Evolutionary conservation across 306 rosid species (phyloP), one percentile per base, ranked within the genome.

Genomic region (Oxytropis ochrocephala): DNA sequence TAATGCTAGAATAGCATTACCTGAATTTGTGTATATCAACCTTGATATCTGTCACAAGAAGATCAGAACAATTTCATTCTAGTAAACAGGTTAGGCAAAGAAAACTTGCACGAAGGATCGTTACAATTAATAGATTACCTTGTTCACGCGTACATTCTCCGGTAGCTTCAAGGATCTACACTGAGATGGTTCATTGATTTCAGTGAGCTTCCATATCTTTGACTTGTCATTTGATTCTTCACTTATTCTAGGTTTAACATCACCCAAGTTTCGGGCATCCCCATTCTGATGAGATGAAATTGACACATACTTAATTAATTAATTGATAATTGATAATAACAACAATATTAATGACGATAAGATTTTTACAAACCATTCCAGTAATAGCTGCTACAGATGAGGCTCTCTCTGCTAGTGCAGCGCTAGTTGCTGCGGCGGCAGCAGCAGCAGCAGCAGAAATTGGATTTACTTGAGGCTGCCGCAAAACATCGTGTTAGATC

Each of bases 181-280:
- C 38, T 94, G 97, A 74, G 91, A 79, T 2, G 84, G 92, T 83
- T 94, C 98, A 14, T 58, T 91, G 79, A 94, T 87, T 81, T 94
- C 98, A 76, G 96, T 88, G 80, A 91, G 89, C 88, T 94, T 94
- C 98, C 96, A 91, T 79, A 94, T 94, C 82, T 94, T 94, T 69
- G 99, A 91, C 83, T 95, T 95, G 81, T 95, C 99, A 64, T 91
- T 95, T 57, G 91, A 83, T 80, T 95, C 99, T 84, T 95, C 99
- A 27, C 83, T 79, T 73, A 95, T 86, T 83, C 96, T 89, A 73
- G 99, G 97, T 78, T 95, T 95, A 77, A 91, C 89, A 82, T 95
- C 99, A 39, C 88, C 96, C 85, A 94, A 47, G 80, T 82, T 91
- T 39, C 99, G 81, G 41, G 91, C 69, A 73, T 95, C 97, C 12